These are phyloP conservation scores for Euclidium syriacum DNA, from an alignment of 345 rosid genomes.

Conservation along the genomic window DNA sequence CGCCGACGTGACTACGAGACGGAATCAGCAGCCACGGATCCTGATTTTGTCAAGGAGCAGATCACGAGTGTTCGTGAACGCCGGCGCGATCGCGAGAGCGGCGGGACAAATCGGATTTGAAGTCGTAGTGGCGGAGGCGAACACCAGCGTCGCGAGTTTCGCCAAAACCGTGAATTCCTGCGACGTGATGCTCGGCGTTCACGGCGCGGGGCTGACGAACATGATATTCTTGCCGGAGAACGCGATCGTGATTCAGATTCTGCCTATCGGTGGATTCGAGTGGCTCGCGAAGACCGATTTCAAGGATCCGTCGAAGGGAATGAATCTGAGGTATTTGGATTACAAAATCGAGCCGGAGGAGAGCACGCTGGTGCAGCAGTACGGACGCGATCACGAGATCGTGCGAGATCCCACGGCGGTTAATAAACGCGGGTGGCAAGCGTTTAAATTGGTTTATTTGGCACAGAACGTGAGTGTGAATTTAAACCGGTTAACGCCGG, in stretches of 20 bases:
- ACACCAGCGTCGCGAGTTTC: constrained; percentile 35
- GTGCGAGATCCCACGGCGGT: constrained; percentile 44
- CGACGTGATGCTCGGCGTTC: constrained; percentile 80
- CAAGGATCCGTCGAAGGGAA: constrained; percentile 49
- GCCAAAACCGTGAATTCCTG: constrained; percentile 58
- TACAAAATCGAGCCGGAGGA: constrained; percentile 52
- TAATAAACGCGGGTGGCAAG: constrained; percentile 50
- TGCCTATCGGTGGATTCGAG: constrained; percentile 62
- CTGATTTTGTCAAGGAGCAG: constrained; percentile 53
- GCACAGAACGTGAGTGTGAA: constrained; percentile 62
- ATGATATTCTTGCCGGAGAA: constrained; percentile 72
- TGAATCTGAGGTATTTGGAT: constrained; percentile 66
- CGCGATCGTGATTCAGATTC: constrained; percentile 62
- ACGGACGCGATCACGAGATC: constrained; percentile 48
- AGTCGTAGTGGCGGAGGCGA: constrained; percentile 56
- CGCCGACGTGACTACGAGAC: constrained; percentile 21
- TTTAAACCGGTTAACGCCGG: constrained; percentile 52
- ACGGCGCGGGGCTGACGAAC: constrained; percentile 86
- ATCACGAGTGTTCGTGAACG: constrained; percentile 50
- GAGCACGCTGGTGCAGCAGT: constrained; percentile 50
- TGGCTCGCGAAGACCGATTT: constrained; percentile 52
- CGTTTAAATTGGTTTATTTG: constrained; percentile 55
- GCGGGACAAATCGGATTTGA: constrained; percentile 44
- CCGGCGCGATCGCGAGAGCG: constrained; percentile 36
- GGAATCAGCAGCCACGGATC: constrained; percentile 40